Evolutionary conservation across 2,329 filamentous ascomycete species (phyloP), one percentile per base, ranked within the genome.

Genomic region (Lomentospora prolificans): DNA sequence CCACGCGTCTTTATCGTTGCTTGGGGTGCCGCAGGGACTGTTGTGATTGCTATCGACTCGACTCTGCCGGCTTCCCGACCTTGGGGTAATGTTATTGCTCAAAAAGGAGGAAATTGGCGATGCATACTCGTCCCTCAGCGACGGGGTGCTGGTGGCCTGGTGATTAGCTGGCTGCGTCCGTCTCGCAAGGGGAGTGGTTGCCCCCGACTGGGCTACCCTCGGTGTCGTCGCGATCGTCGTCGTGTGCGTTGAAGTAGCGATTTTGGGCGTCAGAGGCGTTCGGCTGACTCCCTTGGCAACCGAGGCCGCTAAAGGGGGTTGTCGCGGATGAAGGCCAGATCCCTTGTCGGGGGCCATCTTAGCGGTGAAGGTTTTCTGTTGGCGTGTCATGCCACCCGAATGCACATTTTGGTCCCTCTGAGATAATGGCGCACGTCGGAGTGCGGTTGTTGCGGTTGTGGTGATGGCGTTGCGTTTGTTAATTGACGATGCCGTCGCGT

Each of bases 61-160:
- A 62, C 75, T 84, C 66, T 83, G 89, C 59, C 90, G 80, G 51
- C 83, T 76, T 7, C 86, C 86, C 7, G 90, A 90, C 61, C 90
- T 82, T 53, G 90, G 89, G 3, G 90, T 95, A 65, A 90, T 74
- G 67, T 89, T 90, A 67, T 72, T 79, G 68, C 69, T 82, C 48
- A 90, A 70, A 62, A 81, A 81, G 53, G 79, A 65, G 52, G 77
- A 73, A 28, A 76, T 72, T 7, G 82, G 75, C 48, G 79, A 77
- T 48, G 76, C 69, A 60, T 75, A 65, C 58, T 81, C 77, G 53
- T 86, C 81, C 58, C 66, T 65, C 12, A 60, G 46, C 17, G 65
- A 55, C 6, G 55, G 3, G 14, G 44, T 22, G 24, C 17, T 10
- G 17, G 22, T 25, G 9, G 41, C 22, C 31, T n/a, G 55, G n/a